phyloP scores from a whole-genome alignment of 2,329 filamentous ascomycete species.

The Cercospora canescens region DNA sequence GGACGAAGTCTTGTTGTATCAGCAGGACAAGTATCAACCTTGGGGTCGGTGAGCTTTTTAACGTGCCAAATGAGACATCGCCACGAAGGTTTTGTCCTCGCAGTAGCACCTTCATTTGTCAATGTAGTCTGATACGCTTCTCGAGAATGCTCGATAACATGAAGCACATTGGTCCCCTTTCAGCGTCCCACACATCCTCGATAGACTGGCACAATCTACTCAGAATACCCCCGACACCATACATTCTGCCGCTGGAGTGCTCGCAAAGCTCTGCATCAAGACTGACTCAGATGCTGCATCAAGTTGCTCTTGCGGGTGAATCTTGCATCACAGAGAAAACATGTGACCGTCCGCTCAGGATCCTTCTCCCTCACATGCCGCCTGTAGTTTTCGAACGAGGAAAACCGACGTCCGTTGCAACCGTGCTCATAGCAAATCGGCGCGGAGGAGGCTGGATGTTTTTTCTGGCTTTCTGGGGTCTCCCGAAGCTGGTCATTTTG shows the following conservation, averaged over 20 bases:
- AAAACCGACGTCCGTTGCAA: not conserved
- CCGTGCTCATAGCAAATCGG: not conserved
- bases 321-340: not conserved
- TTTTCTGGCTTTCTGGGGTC: not conserved
- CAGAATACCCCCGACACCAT: no score
- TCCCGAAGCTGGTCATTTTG: not conserved
- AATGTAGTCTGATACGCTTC: no score
- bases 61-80: not conserved
- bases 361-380: not conserved
- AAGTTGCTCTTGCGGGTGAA: not conserved
- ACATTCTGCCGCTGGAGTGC: not conserved
- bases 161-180: no score
- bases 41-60: not conserved
- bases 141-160: no score
- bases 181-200: no score
- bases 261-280: not conserved
- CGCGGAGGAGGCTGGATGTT: not conserved
- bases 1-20: not conserved
- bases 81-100: no score
- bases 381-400: not conserved
- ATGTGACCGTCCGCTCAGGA: not conserved
- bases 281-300: not conserved
- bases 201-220: no score
- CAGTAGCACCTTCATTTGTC: no score
- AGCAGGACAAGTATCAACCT: not conserved